A percentile compares a stretch with the other conserved stretches of the same genome.
Evolutionary conservation across 2,329 filamentous ascomycete species (phyloP).

Genomic region (Aspergillus intermedius): DNA sequence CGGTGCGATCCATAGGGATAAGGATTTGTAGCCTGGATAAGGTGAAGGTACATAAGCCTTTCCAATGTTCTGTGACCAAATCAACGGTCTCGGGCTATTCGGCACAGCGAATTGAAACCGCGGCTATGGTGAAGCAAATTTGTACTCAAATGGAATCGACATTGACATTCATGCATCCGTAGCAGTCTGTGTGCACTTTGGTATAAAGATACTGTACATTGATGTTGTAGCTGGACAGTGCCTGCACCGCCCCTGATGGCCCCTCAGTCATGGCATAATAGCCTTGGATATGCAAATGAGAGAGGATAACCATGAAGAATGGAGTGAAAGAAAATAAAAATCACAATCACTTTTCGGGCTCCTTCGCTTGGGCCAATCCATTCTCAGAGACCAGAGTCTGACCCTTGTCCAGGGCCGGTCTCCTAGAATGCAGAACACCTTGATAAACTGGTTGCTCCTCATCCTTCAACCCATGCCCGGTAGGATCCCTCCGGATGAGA

Average conservation of each 20-base stretch:
- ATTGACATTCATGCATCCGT: background rate
- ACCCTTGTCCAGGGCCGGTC: background rate
- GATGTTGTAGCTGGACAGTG: background rate
- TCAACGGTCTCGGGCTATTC: too few species aligned
- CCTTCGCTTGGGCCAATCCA: background rate
- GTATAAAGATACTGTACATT: background rate
- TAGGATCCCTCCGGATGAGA: constrained; percentile 63
- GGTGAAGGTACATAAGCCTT: too few species aligned
- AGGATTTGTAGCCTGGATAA: too few species aligned
- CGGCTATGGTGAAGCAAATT: too few species aligned
- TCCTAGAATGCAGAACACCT: constrained; percentile 21
- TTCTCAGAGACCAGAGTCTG: background rate
- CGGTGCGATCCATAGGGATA: too few species aligned
- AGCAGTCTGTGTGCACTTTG: background rate
- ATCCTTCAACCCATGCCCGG: constrained; percentile 39
- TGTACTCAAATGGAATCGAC: too few species aligned
- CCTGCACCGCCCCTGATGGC: background rate
- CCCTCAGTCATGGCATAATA: background rate
- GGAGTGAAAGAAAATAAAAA: background rate
- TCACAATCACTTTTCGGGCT: background rate
- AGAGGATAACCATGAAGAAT: background rate
- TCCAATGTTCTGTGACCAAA: too few species aligned
- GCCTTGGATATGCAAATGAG: background rate
- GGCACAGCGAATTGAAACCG: too few species aligned
- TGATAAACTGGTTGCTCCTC: constrained; percentile 38